These are phyloP conservation scores for Kalmanozyma brasiliensis DNA, from an alignment of 1,284 basidiomycete species.

Conservation along the genomic window DNA sequence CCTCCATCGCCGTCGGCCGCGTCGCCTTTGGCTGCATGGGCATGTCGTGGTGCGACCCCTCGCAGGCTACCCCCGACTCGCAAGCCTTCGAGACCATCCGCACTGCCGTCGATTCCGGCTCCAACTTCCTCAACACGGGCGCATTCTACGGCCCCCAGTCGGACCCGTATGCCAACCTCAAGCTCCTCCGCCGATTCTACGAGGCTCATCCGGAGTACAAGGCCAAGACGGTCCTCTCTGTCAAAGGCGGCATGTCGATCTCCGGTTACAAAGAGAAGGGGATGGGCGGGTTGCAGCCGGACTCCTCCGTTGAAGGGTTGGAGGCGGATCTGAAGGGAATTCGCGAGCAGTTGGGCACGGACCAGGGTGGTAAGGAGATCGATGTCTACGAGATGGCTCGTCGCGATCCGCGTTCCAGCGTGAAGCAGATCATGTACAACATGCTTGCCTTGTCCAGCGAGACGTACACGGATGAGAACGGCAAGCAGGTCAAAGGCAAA, in stretches of 20 bases:
- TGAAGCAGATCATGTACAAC: constrained; percentile 52
- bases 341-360: constrained; percentile 45
- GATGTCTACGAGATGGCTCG: constrained; percentile 60
- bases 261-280: constrained; percentile 26
- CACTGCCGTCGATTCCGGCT: constrained; percentile 72
- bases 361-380: constrained; percentile 52
- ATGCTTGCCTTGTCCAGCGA: constrained; percentile 43
- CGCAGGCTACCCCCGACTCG: constrained; percentile 70
- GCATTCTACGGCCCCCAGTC: constrained; percentile 70
- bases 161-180: constrained; percentile 69
- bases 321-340: constrained; percentile 45
- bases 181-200: constrained; percentile 71
- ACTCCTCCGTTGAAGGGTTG: constrained; percentile 35
- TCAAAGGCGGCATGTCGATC: constrained; percentile 70
- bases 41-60: constrained; percentile 51
- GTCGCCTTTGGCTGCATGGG: constrained; percentile 59
- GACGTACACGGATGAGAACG: constrained; percentile 31
- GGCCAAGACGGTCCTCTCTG: constrained; percentile 72
- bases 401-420: constrained; percentile 20
- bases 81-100: constrained; percentile 75
- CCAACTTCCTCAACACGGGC: constrained; percentile 70
- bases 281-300: constrained; percentile 33
- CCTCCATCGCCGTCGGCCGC: constrained; percentile 43
- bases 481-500: constrained; percentile 41
- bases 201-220: constrained; percentile 73